Percentiles rank a stretch among this genome's conserved stretches.
Evolutionary conservation across 148 eudicot genomes (phyloP).

Genomic region (Persicaria tinctoria): DNA sequence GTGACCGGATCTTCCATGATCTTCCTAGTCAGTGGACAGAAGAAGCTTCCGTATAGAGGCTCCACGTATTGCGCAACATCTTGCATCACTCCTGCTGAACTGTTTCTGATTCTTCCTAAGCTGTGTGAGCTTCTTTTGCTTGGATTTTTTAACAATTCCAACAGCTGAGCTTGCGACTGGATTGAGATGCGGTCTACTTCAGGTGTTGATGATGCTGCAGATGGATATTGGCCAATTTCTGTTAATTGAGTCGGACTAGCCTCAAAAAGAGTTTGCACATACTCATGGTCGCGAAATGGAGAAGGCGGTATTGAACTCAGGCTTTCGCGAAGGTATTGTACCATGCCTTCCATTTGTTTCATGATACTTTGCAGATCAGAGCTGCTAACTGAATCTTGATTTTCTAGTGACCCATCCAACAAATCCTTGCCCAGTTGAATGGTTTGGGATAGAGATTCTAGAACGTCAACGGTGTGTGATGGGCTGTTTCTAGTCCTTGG

Average conservation of each 20-base stretch:
- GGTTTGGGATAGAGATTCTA: background rate
- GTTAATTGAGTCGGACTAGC: background rate
- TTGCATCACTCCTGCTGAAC: background rate
- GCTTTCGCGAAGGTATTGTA: background rate
- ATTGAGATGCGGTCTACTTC: background rate
- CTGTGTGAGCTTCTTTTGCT: background rate
- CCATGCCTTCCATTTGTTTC: background rate
- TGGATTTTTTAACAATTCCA: background rate
- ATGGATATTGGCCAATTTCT: too few relatives aligned
- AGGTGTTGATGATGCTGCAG: too few relatives aligned
- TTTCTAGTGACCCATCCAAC: conserved; percentile 1
- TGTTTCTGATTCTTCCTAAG: background rate
- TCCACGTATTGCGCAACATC: conserved; percentile 2
- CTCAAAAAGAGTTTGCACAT: background rate
- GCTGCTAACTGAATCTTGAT: background rate
- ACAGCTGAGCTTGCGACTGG: background rate
- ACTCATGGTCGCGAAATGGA: background rate
- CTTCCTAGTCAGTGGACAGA: conserved; percentile 10
- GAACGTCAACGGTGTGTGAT: background rate
- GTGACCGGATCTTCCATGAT: conserved; percentile 13
- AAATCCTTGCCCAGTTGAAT: background rate
- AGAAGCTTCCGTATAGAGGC: conserved; percentile 7
- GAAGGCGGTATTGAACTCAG: background rate
- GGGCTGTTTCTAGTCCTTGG: background rate
- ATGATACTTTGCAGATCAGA: background rate